Conservation (phyloP, 495 filamentous ascomycete species). For the Tuber magnatum region DNA sequence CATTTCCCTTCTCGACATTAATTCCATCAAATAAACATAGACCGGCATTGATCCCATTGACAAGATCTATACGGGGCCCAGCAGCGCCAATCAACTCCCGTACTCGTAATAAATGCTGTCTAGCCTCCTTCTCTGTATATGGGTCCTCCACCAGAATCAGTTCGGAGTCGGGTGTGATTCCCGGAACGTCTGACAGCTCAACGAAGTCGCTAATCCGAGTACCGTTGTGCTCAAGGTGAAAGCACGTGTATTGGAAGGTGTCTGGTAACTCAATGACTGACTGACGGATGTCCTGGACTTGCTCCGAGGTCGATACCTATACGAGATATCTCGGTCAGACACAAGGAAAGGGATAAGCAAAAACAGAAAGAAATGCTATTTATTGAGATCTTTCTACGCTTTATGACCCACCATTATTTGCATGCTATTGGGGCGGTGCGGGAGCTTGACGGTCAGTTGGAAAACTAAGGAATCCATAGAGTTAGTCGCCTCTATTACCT, state of each 20-base stretch:
- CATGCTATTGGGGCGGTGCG: conserved; percentile 69
- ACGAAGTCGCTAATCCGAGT: conserved; percentile 88
- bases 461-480: conserved; percentile 48
- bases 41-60: conserved; percentile 84
- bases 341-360: conserved; percentile 29
- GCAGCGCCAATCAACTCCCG: conserved; percentile 88
- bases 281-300: conserved; percentile 94
- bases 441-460: conserved; percentile 74
- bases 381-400: conserved; percentile 4
- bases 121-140: conserved; percentile 97
- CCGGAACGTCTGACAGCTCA: conserved; percentile 85
- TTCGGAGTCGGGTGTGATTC: conserved; percentile 63
- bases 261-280: conserved; percentile 90
- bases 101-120: conserved; percentile 84
- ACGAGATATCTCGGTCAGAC: conserved; percentile 29
- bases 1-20: conserved; percentile 49
- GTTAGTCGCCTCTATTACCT: conserved; percentile 7
- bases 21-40: conserved; percentile 71
- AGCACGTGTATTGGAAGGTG: conserved; percentile 95
- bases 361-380: conserved; percentile 8
- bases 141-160: conserved; percentile 84
- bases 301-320: conserved; percentile 85
- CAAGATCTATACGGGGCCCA: conserved; percentile 74
- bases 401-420: conserved; percentile 66
- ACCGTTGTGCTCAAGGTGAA: conserved; percentile 86